Evolutionary conservation across 768 basidiomycete genomes (phyloP).

Genomic region (Pleurotus sapidus): DNA sequence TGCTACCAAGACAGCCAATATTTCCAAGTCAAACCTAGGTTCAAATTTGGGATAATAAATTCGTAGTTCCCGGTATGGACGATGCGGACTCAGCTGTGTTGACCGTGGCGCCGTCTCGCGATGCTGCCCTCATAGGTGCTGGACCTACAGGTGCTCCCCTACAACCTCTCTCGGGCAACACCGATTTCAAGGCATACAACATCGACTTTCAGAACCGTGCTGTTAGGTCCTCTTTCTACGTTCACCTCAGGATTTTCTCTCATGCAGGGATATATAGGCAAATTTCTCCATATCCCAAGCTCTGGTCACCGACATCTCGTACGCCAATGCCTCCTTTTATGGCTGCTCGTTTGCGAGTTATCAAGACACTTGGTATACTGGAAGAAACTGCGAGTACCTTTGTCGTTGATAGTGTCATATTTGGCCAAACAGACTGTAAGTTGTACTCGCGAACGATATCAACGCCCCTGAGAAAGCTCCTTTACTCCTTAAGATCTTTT

Average conservation of each 20-base stretch:
- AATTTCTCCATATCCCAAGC: constrained; percentile 62
- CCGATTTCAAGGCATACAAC: constrained; percentile 64
- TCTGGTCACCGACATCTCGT: constrained; percentile 57
- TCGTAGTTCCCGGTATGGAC: constrained; percentile 39
- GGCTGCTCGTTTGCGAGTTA: constrained; percentile 59
- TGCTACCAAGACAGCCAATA: constrained; percentile 35
- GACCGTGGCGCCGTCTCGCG: constrained; percentile 52
- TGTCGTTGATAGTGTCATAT: constrained; percentile 59
- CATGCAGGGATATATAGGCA: constrained; percentile 27
- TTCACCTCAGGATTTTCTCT: neutral
- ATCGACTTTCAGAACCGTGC: constrained; percentile 66
- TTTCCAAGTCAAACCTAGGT: constrained; percentile 54
- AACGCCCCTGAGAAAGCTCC: neutral
- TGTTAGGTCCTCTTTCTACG: constrained; percentile 35
- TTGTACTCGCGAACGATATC: constrained; percentile 2
- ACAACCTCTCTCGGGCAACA: constrained; percentile 48
- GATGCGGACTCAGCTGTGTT: constrained; percentile 61
- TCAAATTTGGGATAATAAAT: constrained; percentile 47
- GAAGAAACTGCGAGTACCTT: constrained; percentile 56
- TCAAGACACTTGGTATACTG: constrained; percentile 68
- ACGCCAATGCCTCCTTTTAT: constrained; percentile 68
- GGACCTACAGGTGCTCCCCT: constrained; percentile 56
- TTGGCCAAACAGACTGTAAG: constrained; percentile 63
- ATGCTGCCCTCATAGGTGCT: constrained; percentile 56
- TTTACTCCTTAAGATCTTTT: constrained; percentile 40